These are phyloP conservation scores for Kodamaea nitidulidarum DNA, from an alignment of 805 yeast species.

Conservation along the genomic window DNA sequence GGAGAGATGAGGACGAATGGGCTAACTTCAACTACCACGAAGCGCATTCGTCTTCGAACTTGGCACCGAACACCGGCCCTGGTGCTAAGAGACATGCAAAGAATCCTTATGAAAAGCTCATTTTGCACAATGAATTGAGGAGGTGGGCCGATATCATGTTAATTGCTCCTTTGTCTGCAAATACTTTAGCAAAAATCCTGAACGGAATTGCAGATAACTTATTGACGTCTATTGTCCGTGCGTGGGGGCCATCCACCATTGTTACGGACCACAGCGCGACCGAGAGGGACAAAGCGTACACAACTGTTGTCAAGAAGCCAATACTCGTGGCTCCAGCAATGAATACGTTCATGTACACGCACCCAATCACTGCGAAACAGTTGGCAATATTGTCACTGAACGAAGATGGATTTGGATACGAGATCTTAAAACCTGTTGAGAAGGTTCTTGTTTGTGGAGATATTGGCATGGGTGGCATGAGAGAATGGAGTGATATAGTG, in stretches of 20 bases:
- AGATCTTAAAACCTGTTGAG: conserved; percentile 43
- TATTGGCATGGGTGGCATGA: conserved; percentile 49
- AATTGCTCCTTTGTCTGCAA: conserved; percentile 44
- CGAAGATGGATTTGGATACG: conserved; percentile 42
- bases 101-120: conserved; percentile 33
- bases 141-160: conserved; percentile 47
- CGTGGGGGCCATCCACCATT: conserved; percentile 34
- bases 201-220: conserved; percentile 44
- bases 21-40: conserved; percentile 31
- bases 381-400: conserved; percentile 26
- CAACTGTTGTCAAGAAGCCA: conserved; percentile 29
- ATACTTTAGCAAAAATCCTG: conserved; percentile 41
- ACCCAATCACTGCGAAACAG: conserved; percentile 43
- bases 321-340: conserved; percentile 46
- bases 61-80: conserved; percentile 1
- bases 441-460: conserved; percentile 46
- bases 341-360: conserved; percentile 47
- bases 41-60: conserved; percentile 9
- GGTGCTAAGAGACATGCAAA: conserved; percentile 20
- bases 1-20: conserved; percentile 98
- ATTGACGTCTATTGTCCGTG: conserved; percentile 38
- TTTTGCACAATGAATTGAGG: conserved; percentile 42
- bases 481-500: conserved; percentile 45
- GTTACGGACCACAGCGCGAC: conserved; percentile 9
- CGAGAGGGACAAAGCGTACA: neutral